Base-by-base conservation (phyloP, 1,139 yeast genomes). In the Tardiomyces depauwii region DNA sequence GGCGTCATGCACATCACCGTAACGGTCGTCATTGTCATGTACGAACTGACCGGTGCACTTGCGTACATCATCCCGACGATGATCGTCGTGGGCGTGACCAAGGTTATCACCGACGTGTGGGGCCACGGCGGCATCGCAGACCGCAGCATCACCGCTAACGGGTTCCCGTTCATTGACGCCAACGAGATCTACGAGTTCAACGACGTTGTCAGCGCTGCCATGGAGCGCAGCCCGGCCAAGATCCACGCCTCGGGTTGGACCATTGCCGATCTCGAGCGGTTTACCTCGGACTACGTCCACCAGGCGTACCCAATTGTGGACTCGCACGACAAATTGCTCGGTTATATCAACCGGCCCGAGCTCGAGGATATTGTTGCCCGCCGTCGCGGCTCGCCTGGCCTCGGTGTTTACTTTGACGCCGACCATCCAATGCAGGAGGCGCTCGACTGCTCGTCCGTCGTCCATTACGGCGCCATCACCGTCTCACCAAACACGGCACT, bases 21-120 rank as follows among this genome's bases (percentile, higher is more conserved):
- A 7, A 82, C 98, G 0, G 97, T 91, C n/a, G 98, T 88, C 1
- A 86, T 93, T 10, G 83, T 93, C 44, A 88, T 93, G 96, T 88
- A 91, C 66, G 99, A 93, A 63, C 70, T 89, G 45, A 91, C 97
- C 0, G 97, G 97, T 19, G 97, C 96, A 1, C 68, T 91, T 45
- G 76, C 85, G 44, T 91, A 86, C 60, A 85, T 93, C 48, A 74
- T 93, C 13, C 99, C 98, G 1, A 85, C 96, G 0, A 91, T 93
- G 98, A 83, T 93, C 45, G 95, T 87, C 0, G 95, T 93, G 1
- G 93, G 95, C 1, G 77, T 83, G n/a, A 88, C 97, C 1, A 84
- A 86, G 55, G 67, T 80, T 42, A 79, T 91, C 27, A 77, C 78
- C 52, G 93, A 84, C 52, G 72, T 68, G 48, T 82, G 84, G 72